A percentile compares a stretch with the other conserved stretches of the same genome.
Evolutionary conservation across 1,284 basidiomycete genomes (phyloP).

Genomic region (Cryptococcus sp.): DNA sequence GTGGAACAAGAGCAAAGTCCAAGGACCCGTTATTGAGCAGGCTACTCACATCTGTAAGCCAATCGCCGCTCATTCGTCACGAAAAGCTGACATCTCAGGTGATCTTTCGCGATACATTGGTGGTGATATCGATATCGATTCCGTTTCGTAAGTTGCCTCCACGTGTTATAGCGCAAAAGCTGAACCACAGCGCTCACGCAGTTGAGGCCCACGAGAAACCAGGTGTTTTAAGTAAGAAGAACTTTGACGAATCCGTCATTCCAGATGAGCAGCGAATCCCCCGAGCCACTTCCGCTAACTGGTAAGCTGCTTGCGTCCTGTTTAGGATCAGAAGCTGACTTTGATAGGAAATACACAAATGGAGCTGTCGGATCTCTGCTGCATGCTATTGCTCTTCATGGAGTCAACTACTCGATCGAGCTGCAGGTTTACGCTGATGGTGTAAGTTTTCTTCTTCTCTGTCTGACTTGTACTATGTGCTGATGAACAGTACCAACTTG

Average conservation of each 20-base stretch:
- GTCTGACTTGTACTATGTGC: background rate
- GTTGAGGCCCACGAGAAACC: constrained; percentile 47
- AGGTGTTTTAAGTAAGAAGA: constrained; percentile 49
- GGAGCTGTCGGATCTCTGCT: constrained; percentile 43
- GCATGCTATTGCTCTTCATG: constrained; percentile 38
- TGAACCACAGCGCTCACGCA: constrained; percentile 22
- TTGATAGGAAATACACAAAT: constrained; percentile 38
- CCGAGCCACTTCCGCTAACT: constrained; percentile 47
- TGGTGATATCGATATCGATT: constrained; percentile 52
- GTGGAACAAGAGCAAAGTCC: constrained; percentile 54
- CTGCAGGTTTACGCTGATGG: constrained; percentile 44
- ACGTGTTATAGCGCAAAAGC: background rate
- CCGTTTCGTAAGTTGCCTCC: constrained; percentile 45
- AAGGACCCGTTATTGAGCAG: constrained; percentile 54
- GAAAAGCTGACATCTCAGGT: constrained; percentile 32
- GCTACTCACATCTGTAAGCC: constrained; percentile 51
- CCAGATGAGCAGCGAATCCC: constrained; percentile 44
- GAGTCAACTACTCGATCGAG: constrained; percentile 40
- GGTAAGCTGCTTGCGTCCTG: constrained; percentile 29
- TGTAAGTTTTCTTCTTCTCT: constrained; percentile 17
- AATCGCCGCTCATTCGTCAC: background rate
- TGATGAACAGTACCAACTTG: constrained; percentile 29
- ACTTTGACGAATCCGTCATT: constrained; percentile 50
- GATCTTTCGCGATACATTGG: constrained; percentile 52
- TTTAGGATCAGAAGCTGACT: constrained; percentile 1